Evolutionary conservation across 78 protist genomes (phyloP).

Genomic region (Dictyostelium brefeldianum): DNA sequence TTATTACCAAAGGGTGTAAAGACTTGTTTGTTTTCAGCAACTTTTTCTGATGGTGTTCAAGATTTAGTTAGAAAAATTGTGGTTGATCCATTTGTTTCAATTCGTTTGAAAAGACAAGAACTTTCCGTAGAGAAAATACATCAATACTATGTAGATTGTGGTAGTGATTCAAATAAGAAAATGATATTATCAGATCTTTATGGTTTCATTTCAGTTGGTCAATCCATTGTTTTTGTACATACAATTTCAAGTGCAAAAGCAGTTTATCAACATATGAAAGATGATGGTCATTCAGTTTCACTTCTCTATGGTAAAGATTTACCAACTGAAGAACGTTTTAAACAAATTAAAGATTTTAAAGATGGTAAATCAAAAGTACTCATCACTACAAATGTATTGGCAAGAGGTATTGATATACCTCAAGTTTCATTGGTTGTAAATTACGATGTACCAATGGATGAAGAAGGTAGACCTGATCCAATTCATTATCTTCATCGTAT

Average conservation of each 20-base stretch:
- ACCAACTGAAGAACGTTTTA: conserved; percentile 33
- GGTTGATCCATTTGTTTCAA: conserved; percentile 70
- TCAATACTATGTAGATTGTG: conserved; percentile 89
- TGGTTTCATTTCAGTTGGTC: conserved; percentile 86
- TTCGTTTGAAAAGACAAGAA: conserved; percentile 84
- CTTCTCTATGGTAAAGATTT: conserved; percentile 39
- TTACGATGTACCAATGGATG: conserved; percentile 79
- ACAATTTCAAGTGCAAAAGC: conserved; percentile 25
- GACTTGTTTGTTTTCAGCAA: conserved; percentile 87
- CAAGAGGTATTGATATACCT: conserved; percentile 94
- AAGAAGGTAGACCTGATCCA: conserved; percentile 34
- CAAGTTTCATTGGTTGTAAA: conserved; percentile 85
- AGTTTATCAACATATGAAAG: conserved; percentile 39
- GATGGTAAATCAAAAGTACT: conserved; percentile 74
- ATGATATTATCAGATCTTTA: conserved; percentile 88
- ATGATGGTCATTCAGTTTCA: conserved; percentile 68
- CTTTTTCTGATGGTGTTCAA: conserved; percentile 80
- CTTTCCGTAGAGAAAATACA: conserved; percentile 90
- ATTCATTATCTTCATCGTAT: conserved; percentile 86
- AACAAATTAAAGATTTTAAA: conserved; percentile 56
- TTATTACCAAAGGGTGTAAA: conserved; percentile 63
- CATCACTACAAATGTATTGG: conserved; percentile 92
- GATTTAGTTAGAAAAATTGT: conserved; percentile 53
- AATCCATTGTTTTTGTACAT: conserved; percentile 91
- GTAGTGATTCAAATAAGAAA: conserved; percentile 64